Base-by-base conservation (phyloP, 768 basidiomycete genomes). In the Sutorius australiensis region DNA sequence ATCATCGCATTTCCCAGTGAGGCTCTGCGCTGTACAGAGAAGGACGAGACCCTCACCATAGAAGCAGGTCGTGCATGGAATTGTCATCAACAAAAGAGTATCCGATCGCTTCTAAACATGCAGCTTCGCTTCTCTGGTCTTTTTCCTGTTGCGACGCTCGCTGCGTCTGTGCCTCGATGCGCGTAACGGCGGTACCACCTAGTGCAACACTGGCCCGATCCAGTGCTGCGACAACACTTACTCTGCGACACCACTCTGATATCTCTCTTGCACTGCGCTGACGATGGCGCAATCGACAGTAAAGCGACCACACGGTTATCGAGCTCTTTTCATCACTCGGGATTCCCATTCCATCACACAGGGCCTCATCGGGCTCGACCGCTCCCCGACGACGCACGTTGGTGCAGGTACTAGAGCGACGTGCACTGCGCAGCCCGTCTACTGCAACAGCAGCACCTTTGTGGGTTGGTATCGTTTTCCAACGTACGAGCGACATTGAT, bases 401-500 rank as follows among this genome's bases (percentile, higher is more conserved):
- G 37, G 32, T 5, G n/a, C 24, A 57, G 60, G 21, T 10, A 43
- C 0, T 0, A 8, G 13, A 55, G 63, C 50, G 0, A 0, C 14
- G 1, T 64, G 63, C 44, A 42, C 34, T 13, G 33, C 50, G 16
- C 42, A 66, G 31, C 30, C 63, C 1, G 57, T 65, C 38, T 64
- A 60, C 21, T 64, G 63, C 51, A 49, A 31, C 10, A 41, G 42
- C 6, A 51, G 62, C 3, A 27, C 4, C 16, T 62, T 38, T 8
- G 62, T 64, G 16, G 55, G 57, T 38, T 8, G 3, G 0, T 8
- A 5, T 6, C 12, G 16, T 7, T 5, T 36, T 13, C 24, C 17
- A 16, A 3, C 4, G 1, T n/a, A 3, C 11, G 24, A 5, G 6
- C 1, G 24, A 16, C 3, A 7, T 27, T 48, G 7, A 47, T 5